Conservation (phyloP, 1,284 basidiomycete species). For the Cutaneotrichosporon curvatum region DNA sequence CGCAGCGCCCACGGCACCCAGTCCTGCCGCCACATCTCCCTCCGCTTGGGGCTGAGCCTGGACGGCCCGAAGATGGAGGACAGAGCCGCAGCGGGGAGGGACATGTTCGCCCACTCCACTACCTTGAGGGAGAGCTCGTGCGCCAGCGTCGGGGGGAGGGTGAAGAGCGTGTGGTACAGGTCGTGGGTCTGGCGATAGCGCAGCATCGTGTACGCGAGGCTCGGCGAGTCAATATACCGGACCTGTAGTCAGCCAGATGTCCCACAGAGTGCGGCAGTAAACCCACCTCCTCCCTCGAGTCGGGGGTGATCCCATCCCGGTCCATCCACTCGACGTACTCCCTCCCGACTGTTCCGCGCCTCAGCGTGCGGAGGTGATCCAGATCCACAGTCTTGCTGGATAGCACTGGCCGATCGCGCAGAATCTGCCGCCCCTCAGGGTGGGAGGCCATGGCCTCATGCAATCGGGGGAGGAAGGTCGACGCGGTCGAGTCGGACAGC, state of each 20-base stretch:
- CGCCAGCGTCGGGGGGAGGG: conserved; percentile 79
- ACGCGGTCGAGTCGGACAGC: conserved; percentile 81
- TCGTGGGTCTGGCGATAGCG: conserved; percentile 97
- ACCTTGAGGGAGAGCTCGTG: conserved; percentile 95
- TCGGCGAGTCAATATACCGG: conserved; percentile 85
- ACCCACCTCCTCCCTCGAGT: conserved; percentile 81
- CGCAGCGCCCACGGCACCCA: conserved; percentile 86
- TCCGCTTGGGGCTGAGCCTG: conserved; percentile 31
- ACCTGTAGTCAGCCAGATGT: conserved; percentile 54
- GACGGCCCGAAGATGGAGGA: conserved; percentile 65
- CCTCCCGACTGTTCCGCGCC: conserved; percentile 75
- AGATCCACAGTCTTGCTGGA: conserved; percentile 73
- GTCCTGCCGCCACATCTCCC: conserved; percentile 50
- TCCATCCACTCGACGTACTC: conserved; percentile 89
- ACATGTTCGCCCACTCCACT: conserved; percentile 89
- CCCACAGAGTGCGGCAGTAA: background rate
- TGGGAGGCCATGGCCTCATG: conserved; percentile 72
- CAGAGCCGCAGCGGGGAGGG: conserved; percentile 78
- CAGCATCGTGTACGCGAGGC: conserved; percentile 94
- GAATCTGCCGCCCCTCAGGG: conserved; percentile 70
- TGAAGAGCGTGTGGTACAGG: conserved; percentile 84
- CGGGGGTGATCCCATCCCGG: conserved; percentile 84
- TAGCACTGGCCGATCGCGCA: conserved; percentile 76
- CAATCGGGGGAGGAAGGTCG: conserved; percentile 68
- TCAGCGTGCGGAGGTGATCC: conserved; percentile 57